These are phyloP conservation scores for Colletotrichum orbiculare DNA, from an alignment of 2,329 filamentous ascomycete species.

Conservation along the genomic window DNA sequence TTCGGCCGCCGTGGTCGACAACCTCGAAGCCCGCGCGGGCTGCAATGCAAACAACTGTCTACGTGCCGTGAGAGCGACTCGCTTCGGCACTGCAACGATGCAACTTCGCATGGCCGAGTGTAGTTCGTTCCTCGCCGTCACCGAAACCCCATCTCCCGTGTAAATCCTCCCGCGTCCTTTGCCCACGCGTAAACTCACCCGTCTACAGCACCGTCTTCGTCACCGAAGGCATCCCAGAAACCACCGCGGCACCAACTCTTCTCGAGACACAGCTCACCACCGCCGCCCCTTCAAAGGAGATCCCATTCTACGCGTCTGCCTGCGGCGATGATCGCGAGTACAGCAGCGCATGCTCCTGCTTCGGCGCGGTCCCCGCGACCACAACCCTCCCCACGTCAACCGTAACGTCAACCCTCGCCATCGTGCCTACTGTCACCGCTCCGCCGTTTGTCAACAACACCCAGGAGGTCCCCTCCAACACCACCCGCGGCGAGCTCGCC, in stretches of 20 bases:
- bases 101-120: conserved; percentile 51
- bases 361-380: conserved; percentile 39
- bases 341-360: conserved; percentile 44
- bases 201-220: conserved; percentile 23
- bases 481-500: conserved; percentile 8
- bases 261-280: conserved; percentile 35
- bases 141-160: conserved; percentile 52
- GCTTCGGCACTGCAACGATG: conserved; percentile 44
- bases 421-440: conserved; percentile 36
- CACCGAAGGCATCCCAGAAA: conserved; percentile 24
- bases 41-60: conserved; percentile 59
- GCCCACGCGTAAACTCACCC: neutral
- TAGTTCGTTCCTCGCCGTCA: conserved; percentile 51
- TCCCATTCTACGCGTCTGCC: conserved; percentile 47
- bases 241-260: conserved; percentile 17
- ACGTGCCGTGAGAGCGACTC: conserved; percentile 56
- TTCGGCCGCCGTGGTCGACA: conserved; percentile 47
- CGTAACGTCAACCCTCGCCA: conserved; percentile 52
- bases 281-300: conserved; percentile 66
- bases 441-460: conserved; percentile 19
- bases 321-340: conserved; percentile 39
- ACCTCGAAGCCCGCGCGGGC: conserved; percentile 31
- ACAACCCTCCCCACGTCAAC: conserved; percentile 51
- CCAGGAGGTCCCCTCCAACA: neutral
- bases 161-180: conserved; percentile 40